phyloP scores from a whole-genome alignment of 2,329 filamentous ascomycete species.

The Onygena corvina region DNA sequence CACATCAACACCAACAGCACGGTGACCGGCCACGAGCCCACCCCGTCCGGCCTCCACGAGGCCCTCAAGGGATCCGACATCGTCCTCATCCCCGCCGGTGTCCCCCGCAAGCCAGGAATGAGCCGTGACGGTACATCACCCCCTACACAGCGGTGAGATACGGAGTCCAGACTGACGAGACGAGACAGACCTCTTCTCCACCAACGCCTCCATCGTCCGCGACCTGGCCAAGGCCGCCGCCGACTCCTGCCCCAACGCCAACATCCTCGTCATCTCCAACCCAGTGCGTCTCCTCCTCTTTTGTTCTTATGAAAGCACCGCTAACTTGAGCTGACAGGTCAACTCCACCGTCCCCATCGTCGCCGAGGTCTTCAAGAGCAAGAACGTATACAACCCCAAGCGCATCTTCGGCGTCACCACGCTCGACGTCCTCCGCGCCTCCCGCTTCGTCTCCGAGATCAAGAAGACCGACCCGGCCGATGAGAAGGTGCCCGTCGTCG shows the following conservation, averaged over 20 bases:
- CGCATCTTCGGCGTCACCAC: conserved; percentile 98
- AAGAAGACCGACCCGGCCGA: conserved; percentile 80
- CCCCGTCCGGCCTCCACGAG: conserved; percentile 59
- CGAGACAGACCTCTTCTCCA: conserved; percentile 89
- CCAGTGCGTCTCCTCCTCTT: conserved; percentile 45
- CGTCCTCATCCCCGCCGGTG: conserved; percentile 94
- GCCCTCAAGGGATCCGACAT: conserved; percentile 82
- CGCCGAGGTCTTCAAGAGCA: conserved; percentile 90
- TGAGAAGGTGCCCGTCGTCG: conserved; percentile 91
- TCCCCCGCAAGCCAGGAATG: conserved; percentile 99
- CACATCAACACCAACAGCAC: conserved; percentile 99
- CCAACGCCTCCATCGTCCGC: conserved; percentile 98
- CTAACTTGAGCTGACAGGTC: conserved; percentile 40
- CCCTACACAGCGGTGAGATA: neutral
- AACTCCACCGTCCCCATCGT: conserved; percentile 99
- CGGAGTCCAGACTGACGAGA: neutral
- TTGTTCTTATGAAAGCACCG: neutral
- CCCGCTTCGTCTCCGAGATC: conserved; percentile 92
- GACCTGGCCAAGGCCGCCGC: conserved; percentile 93
- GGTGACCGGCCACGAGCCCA: conserved; percentile 80
- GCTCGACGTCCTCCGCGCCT: conserved; percentile 94
- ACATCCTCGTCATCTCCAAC: conserved; percentile 96
- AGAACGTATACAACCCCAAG: conserved; percentile 97
- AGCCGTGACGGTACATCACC: conserved; percentile 67
- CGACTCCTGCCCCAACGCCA: conserved; percentile 77